Conservation (phyloP, 129 eudicot genomes). For the Lactuca sativa region DNA sequence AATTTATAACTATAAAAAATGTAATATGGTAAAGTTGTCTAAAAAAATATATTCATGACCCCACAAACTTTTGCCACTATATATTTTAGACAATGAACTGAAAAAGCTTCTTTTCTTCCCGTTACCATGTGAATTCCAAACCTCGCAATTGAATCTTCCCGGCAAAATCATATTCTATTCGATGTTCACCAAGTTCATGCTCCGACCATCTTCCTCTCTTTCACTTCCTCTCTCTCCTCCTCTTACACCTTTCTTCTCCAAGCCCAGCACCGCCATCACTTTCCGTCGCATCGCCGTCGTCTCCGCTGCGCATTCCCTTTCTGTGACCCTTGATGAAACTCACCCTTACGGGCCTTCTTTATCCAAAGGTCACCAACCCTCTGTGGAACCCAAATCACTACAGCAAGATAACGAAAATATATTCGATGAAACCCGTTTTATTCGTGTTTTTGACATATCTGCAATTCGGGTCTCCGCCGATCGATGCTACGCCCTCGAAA, state of each 20-base stretch:
- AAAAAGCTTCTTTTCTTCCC: not conserved
- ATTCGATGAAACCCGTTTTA: conserved; percentile 52
- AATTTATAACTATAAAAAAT: too few species aligned
- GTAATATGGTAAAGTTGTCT: too few species aligned
- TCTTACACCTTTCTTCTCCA: conserved; percentile 20
- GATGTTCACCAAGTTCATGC: conserved; percentile 52
- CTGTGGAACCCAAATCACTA: not conserved
- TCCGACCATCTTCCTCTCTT: conserved; percentile 37
- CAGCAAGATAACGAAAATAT: conserved; percentile 3
- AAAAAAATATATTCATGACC: too few species aligned
- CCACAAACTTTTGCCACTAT: too few species aligned
- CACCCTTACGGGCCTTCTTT: conserved; percentile 77
- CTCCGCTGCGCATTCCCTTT: conserved; percentile 30
- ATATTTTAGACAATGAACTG: not conserved
- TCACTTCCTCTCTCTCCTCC: conserved; percentile 33
- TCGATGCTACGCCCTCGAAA: conserved; percentile 65
- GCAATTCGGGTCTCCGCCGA: conserved; percentile 76
- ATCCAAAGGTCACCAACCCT: conserved; percentile 48
- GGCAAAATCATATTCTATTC: conserved; percentile 11
- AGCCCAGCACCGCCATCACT: conserved; percentile 21
- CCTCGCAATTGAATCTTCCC: conserved; percentile 11
- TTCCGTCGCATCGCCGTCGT: conserved; percentile 31
- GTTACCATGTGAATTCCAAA: conserved; percentile 2
- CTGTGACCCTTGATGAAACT: conserved; percentile 25
- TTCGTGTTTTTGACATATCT: conserved; percentile 63